Evolutionary conservation across 2,329 filamentous ascomycete genomes (phyloP), one percentile per base, ranked within the genome.

Genomic region (Aciculosporium take): DNA sequence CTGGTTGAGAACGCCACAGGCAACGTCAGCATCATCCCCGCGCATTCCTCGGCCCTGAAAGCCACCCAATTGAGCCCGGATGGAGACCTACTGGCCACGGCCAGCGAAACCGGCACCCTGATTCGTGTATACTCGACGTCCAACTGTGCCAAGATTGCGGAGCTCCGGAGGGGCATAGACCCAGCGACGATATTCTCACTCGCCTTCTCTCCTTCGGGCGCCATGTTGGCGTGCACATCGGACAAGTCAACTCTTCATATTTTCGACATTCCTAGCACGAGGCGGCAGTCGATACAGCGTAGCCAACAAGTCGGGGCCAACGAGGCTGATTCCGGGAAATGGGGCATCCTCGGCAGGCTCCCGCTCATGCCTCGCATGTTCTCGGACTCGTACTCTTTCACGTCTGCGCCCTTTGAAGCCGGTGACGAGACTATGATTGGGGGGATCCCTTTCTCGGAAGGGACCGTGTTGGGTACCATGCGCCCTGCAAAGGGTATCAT

Each of bases 201-300:
- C 9, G 81, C 82, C 9, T 91, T 98, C 58, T 93, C 84, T 17
- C 88, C 88, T 0, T 79, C 79, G 1, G 84, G 82, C 39, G 75
- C 72, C 33, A 73, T 87, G 55, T 71, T 96, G 9, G 91, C 91
- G 21, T 89, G 87, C 46, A 96, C 89, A 1, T 95, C 88, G 1
- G 91, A 98, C 67, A 98, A 96, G 63, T 88, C 85, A 5, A 98
- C 88, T 0, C 69, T 98, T 9, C 91, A 98, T 61, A 74, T 98
- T 29, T 98, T 95, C 56, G 87, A 96, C 54, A 71, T 95, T 1
- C 81, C 81, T 4, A 71, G 74, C 45, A 64, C 68, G 7, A 67
- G 65, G 39, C 65, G 63, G 47, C 57, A 61, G 3, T 51, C 56
- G 6, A 49, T 55, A 24, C 55, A 53, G 33, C 54, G 56, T 45